phyloP scores from a whole-genome alignment of 345 rosid genomes.

The Luvunga scandens region DNA sequence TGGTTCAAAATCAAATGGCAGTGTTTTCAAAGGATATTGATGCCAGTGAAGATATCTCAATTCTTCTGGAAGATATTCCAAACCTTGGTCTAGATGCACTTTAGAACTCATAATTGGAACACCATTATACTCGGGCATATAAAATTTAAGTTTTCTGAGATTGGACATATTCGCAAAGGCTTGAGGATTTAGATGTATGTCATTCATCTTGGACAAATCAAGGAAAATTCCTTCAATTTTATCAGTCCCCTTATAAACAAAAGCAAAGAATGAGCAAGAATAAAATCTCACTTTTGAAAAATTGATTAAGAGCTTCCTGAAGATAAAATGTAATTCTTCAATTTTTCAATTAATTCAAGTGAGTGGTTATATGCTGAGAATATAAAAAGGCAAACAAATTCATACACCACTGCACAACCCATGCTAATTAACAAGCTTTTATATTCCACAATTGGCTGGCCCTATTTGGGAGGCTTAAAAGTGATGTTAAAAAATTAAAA shows the following conservation, averaged over 20 bases:
- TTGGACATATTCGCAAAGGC: conserved; percentile 1
- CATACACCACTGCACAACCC: too few relatives aligned
- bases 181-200: background rate
- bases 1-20: conserved; percentile 14
- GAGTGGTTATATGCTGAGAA: too few relatives aligned
- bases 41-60: conserved; percentile 17
- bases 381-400: too few relatives aligned
- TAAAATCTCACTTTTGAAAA: too few relatives aligned
- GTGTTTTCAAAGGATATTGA: conserved; percentile 8
- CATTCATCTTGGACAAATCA: background rate
- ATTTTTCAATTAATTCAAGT: too few relatives aligned
- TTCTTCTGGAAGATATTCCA: background rate
- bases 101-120: too few relatives aligned
- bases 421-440: too few relatives aligned
- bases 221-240: conserved; percentile 13
- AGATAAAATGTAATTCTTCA: too few relatives aligned
- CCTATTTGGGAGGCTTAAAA: too few relatives aligned
- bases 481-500: too few relatives aligned
- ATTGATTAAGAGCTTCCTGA: too few relatives aligned
- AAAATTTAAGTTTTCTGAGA: conserved; percentile 13
- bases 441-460: too few relatives aligned
- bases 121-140: background rate
- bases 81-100: background rate
- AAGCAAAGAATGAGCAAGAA: background rate
- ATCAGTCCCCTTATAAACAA: conserved; percentile 14